Base-by-base conservation (phyloP, 768 basidiomycete species). In the Pleurotus platypus region DNA sequence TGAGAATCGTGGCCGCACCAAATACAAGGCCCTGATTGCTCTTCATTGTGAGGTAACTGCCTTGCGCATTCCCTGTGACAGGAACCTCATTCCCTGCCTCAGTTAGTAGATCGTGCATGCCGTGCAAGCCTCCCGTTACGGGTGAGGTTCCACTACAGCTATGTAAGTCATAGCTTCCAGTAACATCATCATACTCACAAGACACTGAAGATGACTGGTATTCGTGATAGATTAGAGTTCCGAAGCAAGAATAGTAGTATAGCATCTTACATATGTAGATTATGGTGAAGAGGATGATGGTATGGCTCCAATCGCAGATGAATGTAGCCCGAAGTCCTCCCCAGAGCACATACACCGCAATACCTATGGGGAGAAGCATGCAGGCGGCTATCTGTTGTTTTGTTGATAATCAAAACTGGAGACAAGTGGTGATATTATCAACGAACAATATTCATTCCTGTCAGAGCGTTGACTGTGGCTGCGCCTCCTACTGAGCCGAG, bases 31-130 rank as follows among this genome's bases (percentile, higher is more conserved):
- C 77, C 57, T 75, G 71, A 43, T 76, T 73, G 13, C 80, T 81
- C 60, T 80, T 80, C 77, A 85, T 79, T 0, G 83, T 84, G 35
- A 83, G 58, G 60, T 83, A 84, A 51, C 78, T 79, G 4, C 83
- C 81, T 13, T 73, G 69, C 43, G 72, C 60, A 59, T 82, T 84
- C 6, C 83, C 81, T 0, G 58, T 58, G 0, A 84, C 81, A 0
- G 83, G 82, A 1, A 67, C 65, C n/a, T 75, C 71, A 2, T 66
- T 55, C 1, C 72, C 75, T 2, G 83, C 83, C 27, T 73, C 66
- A 2, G 74, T 68, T 0, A 85, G 72, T 20, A 85, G 69, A 49
- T 78, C 72, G 61, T 80, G 83, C 49, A 81, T 56, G 11, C 68
- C 66, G 18, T 70, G 69, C 5, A 77, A 62, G 8, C 75, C 75